phyloP scores from a whole-genome alignment of 2,329 filamentous ascomycete species.

The Leptodontidium sp. region DNA sequence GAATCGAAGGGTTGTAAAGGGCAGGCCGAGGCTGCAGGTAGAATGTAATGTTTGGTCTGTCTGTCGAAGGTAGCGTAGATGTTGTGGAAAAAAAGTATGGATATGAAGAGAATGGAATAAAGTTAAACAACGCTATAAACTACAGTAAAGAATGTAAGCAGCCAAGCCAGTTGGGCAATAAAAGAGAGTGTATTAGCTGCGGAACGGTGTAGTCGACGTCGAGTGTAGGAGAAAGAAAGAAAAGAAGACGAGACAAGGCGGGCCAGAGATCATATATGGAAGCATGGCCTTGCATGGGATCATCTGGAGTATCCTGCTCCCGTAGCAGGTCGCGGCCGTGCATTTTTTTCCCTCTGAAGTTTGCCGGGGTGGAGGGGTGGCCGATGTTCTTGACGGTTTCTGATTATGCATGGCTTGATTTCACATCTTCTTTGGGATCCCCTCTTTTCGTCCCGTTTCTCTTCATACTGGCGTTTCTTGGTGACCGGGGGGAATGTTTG shows the following conservation, averaged over 20 bases:
- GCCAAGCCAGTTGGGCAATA: slow-evolving; percentile 61
- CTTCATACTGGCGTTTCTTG: slow-evolving; percentile 45
- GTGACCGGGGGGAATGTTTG: slow-evolving; percentile 39
- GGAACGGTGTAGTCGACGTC: slow-evolving; percentile 46
- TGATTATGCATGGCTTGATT: slow-evolving; percentile 47
- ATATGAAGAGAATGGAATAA: slow-evolving; percentile 43
- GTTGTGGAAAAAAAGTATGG: slow-evolving; percentile 28
- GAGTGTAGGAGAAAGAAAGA: slow-evolving; percentile 44
- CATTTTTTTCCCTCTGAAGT: slow-evolving; percentile 39
- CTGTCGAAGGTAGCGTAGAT: slow-evolving; percentile 35
- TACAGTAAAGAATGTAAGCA: slow-evolving; percentile 59
- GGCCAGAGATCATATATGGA: slow-evolving; percentile 44
- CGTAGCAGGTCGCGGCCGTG: slow-evolving; percentile 40
- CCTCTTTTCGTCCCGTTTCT: slow-evolving; percentile 44
- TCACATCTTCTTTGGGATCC: slow-evolving; percentile 42
- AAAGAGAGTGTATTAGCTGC: slow-evolving; percentile 54
- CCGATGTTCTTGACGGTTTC: slow-evolving; percentile 46
- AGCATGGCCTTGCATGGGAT: slow-evolving; percentile 36
- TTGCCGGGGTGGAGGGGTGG: slow-evolving; percentile 36
- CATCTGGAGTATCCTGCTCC: slow-evolving; percentile 41
- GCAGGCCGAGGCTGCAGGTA: slow-evolving; percentile 55
- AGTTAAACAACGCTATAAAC: slow-evolving; percentile 45
- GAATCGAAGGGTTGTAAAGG: slow-evolving; percentile 44
- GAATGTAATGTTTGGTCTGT: slow-evolving; percentile 51
- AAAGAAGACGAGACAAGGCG: slow-evolving; percentile 35